Base-by-base conservation (phyloP, 805 yeast species). In the Alloascoidea hylecoeti region DNA sequence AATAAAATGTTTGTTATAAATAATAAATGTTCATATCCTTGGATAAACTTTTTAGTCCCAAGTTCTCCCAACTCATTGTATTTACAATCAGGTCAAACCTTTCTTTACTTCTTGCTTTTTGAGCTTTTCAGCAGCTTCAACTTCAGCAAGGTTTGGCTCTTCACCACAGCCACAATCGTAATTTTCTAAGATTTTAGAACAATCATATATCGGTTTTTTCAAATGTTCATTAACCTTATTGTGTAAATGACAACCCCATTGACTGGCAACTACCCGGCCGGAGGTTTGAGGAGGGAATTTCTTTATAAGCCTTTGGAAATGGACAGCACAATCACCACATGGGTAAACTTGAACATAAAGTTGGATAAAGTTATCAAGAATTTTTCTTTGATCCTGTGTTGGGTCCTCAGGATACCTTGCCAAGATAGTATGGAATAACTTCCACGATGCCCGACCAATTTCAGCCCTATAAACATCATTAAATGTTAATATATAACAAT, bases 201-300 rank as follows among this genome's bases (percentile, higher is more conserved):
- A 92, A 55, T 92, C 96, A 55, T 85, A 92, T 14, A 66, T 63
- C 1, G 68, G 72, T 48, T 88, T 84, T 3, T 64, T 65, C 34
- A 88, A 63, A 38, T 78, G 62, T 39, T 71, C 72, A 55, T 89
- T 89, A 27, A 88, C 96, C 50, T 75, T 68, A 55, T 89, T 88
- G 59, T 88, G 97, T 3, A 88, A 65, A 50, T 79, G 79, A 53
- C 98, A 92, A 1, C 98, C 98, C 98, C 98, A 92, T 45, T 83
- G 60, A 0, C 95, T 85, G 1, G 98, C 97, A 2, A 73, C 70
- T 43, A 75, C 74, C 41, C 95, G 66, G 16, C 80, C 68, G 4
- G 73, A 64, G 3, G 79, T 67, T 51, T 92, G 98, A 2, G 95
- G 96, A 1, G 98, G 97, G 50, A 64, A 77, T 48, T 78, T 66